Base-by-base conservation (phyloP, 2,329 filamentous ascomycete genomes). In the Neocucurbitaria cava region DNA sequence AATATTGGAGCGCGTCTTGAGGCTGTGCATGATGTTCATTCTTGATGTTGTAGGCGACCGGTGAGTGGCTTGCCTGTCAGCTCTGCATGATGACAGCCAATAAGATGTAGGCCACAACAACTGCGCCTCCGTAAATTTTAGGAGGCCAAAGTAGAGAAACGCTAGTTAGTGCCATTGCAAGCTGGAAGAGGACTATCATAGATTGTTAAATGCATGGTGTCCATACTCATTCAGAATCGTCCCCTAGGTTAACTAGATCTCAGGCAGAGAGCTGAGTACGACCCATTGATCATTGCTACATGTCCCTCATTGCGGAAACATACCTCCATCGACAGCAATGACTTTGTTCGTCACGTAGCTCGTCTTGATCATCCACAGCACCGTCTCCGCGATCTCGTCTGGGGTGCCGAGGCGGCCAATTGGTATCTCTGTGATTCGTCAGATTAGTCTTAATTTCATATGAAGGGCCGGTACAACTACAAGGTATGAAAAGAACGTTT, bases 311-410 rank as follows among this genome's bases (percentile, higher is more conserved):
- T 66, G 62, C 33, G 61, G 61, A 54, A 65, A 58, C 56, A 65
- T 60, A 15, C 66, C 64, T 23, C 66, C 65, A 49, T 69, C 65
- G 18, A 68, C 59, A 2, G 52, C 59, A 39, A 68, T 61, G 20
- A 68, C 55, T 64, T 82, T 81, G 47, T 80, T 80, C 15, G 79
- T 81, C 48, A 80, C 70, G 66, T 79, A 81, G 1, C 72, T 73
- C 3, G 75, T 81, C 64, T 76, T 78, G 10, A 79, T 73, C 69
- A 81, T 78, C 79, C 79, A 81, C 9, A 76, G 48, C 8, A 82
- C 78, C 9, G 78, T 79, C 58, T 80, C 78, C 1, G 80, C 79
- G 54, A 81, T 74, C 64, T 82, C 80, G 20, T 78, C 76, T 4
- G 79, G 78, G 39, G 64, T 70, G 0, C 80, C 79, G 3, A 81